These are phyloP conservation scores for Termitomyces eurrhizus DNA, from an alignment of 768 basidiomycete species.

Conservation along the genomic window DNA sequence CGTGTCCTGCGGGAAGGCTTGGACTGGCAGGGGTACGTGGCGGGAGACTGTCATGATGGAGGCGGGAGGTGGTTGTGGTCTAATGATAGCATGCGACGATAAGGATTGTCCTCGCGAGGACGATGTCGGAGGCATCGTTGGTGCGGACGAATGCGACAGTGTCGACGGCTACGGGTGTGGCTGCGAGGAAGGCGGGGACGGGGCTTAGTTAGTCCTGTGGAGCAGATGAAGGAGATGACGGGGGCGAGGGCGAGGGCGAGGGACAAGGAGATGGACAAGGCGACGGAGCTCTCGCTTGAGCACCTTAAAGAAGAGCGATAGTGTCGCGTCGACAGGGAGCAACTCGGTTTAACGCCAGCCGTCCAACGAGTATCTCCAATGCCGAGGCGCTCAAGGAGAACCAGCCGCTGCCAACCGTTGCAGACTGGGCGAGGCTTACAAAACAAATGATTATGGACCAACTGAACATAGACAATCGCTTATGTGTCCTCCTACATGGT, in stretches of 20 bases:
- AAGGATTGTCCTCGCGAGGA: too few relatives aligned
- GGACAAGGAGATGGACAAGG: constrained; percentile 4
- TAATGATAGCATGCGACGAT: too few relatives aligned
- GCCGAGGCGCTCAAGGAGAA: constrained; percentile 17
- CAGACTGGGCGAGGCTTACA: not conserved
- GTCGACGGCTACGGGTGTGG: constrained; percentile 24
- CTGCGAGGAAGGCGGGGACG: constrained; percentile 18
- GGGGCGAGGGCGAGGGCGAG: constrained; percentile 12
- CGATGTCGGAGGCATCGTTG: constrained; percentile 19
- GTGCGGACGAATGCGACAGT: constrained; percentile 21
- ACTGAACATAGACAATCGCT: not conserved
- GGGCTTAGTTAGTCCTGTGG: constrained; percentile 1
- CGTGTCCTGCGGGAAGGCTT: too few relatives aligned
- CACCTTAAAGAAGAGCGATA: constrained; percentile 49
- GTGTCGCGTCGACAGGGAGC: constrained; percentile 39
- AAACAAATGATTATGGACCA: not conserved
- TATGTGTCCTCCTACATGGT: not conserved
- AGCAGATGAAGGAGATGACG: constrained; percentile 11
- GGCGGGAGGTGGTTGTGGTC: too few relatives aligned
- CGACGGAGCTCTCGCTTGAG: constrained; percentile 23
- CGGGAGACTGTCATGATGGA: too few relatives aligned
- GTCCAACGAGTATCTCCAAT: constrained; percentile 8
- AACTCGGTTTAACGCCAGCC: constrained; percentile 15
- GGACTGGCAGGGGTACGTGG: too few relatives aligned
- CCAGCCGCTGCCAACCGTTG: constrained; percentile 17